A percentile compares a stretch with the other conserved stretches of the same genome.
Evolutionary conservation across 2,329 filamentous ascomycete species (phyloP).

Genomic region (Thelonectria rubi): DNA sequence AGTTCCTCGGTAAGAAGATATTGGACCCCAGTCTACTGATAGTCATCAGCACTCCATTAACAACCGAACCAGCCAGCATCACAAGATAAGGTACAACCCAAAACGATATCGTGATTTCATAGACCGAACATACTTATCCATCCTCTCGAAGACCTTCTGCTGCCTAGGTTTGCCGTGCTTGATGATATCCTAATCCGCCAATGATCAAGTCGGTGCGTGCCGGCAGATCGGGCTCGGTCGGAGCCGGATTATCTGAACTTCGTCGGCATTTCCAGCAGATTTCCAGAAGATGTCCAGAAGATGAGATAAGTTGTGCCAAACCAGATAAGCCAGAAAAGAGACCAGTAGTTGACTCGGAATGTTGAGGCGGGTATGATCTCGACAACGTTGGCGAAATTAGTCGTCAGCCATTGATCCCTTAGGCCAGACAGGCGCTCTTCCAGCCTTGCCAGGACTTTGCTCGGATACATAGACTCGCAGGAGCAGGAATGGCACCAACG

Average conservation of each 20-base stretch:
- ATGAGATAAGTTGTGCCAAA: neutral
- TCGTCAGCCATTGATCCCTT: slow-evolving; percentile 6
- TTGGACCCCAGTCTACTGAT: neutral
- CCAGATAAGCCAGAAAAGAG: neutral
- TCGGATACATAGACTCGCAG: too few species aligned
- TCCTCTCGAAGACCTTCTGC: neutral
- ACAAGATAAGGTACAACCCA: neutral
- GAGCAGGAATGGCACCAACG: neutral
- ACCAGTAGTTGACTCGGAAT: neutral
- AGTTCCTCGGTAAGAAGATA: neutral
- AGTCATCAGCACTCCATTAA: neutral
- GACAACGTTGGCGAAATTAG: slow-evolving; percentile 10
- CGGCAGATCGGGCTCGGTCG: neutral
- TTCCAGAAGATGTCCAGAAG: neutral
- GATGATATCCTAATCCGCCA: neutral
- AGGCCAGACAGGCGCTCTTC: neutral
- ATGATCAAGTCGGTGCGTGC: neutral
- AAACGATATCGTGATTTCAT: neutral
- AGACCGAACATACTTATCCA: neutral
- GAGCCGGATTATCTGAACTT: neutral
- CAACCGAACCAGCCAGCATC: neutral
- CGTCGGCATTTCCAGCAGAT: neutral
- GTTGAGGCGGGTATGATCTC: neutral
- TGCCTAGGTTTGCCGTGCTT: neutral
- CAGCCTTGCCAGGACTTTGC: neutral